Conservation (phyloP, 352 stramenopile species). For the Achlya hypogyna region DNA sequence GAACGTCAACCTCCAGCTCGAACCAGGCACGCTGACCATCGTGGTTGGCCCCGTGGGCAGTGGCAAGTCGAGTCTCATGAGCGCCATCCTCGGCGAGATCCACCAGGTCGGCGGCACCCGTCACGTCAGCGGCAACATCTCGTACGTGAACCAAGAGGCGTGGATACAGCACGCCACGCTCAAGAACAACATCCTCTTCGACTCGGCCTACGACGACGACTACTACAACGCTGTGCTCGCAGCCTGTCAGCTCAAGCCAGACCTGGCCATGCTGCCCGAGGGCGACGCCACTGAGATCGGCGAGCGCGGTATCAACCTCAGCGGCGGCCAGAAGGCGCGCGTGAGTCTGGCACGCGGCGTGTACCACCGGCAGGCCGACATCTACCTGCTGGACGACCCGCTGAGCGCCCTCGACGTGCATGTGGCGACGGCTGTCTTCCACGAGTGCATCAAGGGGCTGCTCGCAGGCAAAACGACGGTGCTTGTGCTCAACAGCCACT, state of each 20-base stretch:
- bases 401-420: conserved; percentile 50
- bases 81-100: conserved; percentile 41
- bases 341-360: conserved; percentile 47
- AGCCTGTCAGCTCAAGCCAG: conserved; percentile 74
- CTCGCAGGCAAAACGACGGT: conserved; percentile 29
- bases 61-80: conserved; percentile 66
- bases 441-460: conserved; percentile 27
- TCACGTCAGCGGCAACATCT: conserved; percentile 22
- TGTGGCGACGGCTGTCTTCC: conserved; percentile 36
- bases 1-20: conserved; percentile 55
- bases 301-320: conserved; percentile 76
- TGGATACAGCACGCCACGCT: conserved; percentile 33
- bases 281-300: conserved; percentile 66
- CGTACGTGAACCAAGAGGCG: conserved; percentile 32
- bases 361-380: conserved; percentile 35
- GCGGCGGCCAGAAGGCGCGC: conserved; percentile 72
- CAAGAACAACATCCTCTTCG: conserved; percentile 44
- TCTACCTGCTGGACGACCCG: conserved; percentile 56
- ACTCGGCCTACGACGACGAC: conserved; percentile 29
- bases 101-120: conserved; percentile 18
- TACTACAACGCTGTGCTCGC: conserved; percentile 58
- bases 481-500: conserved; percentile 36
- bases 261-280: conserved; percentile 83
- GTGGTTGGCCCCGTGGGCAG: conserved; percentile 53
- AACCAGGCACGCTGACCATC: conserved; percentile 43